A percentile compares a stretch with the other conserved stretches of the same genome.
phyloP scores from a whole-genome alignment of 768 basidiomycete genomes.

The Auriscalpium vulgare region DNA sequence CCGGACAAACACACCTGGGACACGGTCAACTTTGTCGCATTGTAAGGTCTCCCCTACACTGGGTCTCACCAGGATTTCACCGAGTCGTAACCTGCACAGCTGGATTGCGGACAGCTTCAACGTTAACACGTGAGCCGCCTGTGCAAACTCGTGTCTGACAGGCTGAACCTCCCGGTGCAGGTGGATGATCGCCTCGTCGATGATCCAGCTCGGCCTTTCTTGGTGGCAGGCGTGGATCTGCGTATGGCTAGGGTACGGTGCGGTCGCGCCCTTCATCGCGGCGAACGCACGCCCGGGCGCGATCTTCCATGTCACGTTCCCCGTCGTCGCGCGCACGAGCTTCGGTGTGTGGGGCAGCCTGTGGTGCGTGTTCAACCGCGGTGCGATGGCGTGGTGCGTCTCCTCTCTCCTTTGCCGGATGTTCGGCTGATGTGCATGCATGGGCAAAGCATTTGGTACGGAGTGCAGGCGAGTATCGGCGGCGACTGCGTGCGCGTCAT shows the following conservation, averaged over 20 bases:
- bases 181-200: conserved; percentile 73
- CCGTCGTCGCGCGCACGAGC: conserved; percentile 66
- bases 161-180: conserved; percentile 22
- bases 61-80: background rate
- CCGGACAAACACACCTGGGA: conserved; percentile 60
- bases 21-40: conserved; percentile 56
- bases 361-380: conserved; percentile 75
- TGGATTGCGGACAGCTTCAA: conserved; percentile 82
- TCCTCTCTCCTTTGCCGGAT: background rate
- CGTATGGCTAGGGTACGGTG: conserved; percentile 45
- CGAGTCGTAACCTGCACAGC: conserved; percentile 27
- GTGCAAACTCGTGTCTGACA: background rate
- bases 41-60: conserved; percentile 30
- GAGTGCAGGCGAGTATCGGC: conserved; percentile 78
- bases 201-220: conserved; percentile 63
- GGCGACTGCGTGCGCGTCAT: conserved; percentile 70
- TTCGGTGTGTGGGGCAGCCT: conserved; percentile 74
- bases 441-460: conserved; percentile 56
- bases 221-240: conserved; percentile 88
- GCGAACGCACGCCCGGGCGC: conserved; percentile 75
- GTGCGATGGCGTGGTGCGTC: conserved; percentile 62
- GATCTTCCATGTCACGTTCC: conserved; percentile 68
- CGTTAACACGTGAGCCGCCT: conserved; percentile 53
- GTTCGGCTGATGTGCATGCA: too few relatives aligned
- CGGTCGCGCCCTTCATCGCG: conserved; percentile 57